Evolutionary conservation across 179 eudicot species (phyloP), one percentile per base, ranked within the genome.

Genomic region (Beta macrorhiza): DNA sequence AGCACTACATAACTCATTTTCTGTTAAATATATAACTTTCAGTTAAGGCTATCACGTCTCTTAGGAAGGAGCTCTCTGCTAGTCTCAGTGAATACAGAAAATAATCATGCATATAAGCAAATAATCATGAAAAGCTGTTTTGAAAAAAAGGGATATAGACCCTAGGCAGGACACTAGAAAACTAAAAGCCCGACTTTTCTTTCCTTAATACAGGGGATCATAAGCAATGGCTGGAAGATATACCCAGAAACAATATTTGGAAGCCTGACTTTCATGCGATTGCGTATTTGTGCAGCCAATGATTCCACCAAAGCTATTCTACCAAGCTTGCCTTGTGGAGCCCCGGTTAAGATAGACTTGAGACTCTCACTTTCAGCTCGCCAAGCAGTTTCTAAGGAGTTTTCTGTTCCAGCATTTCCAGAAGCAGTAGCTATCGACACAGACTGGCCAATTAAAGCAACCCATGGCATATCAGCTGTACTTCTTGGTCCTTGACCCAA

Each of bases 401-500:
- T 92, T 78, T 97, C 99, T 29, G 97, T 86, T 58, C 95, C 98
- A 83, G 85, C 88, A 82, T 80, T 91, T 75, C 98, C 97, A 19
- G 99, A 90, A 14, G 98, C 91, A n/a, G 98, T 90, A 57, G 98
- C 97, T 70, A 97, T 95, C 49, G 99, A 87, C 84, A 97, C 99
- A 74, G 98, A 93, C 82, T 97, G 98, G 80, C 99, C 99, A 87
- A 97, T 97, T 87, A 97, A 91, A 61, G 97, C 99, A 84, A 97
- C 98, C 97, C 97, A 97, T 49, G 98, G 97, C 65, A 97, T 93
- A 69, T 97, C 99, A 76, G 91, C 86, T 77, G 99, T 87, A 84
- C 95, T 95, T 67, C 97, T 87, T 74, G 99, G 99, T 80, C 99
- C 99, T 88, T 95, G 97, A 80, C 93, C 93, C 86, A 85, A 80